A percentile compares a stretch with the other conserved stretches of the same genome.
These are phyloP conservation scores for Stephanodiscus triporus DNA, from an alignment of 108 stramenopile genomes.

Conservation along the genomic window DNA sequence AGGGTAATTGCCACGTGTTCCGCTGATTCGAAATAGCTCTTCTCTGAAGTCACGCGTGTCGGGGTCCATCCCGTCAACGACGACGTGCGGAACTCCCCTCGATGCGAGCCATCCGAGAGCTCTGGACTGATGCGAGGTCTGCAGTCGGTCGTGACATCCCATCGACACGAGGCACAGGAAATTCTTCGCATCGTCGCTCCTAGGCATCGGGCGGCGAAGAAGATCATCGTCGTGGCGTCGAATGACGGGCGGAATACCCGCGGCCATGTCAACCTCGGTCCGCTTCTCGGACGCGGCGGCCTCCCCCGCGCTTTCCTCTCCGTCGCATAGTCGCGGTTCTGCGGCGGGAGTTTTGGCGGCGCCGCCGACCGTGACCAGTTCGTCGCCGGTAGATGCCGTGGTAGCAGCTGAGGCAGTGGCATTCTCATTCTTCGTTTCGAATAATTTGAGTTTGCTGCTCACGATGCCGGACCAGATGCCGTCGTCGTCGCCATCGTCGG, in stretches of 20 bases:
- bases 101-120: constrained; percentile 33
- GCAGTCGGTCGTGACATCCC: constrained; percentile 34
- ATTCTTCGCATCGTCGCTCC: constrained; percentile 26
- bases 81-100: constrained; percentile 37
- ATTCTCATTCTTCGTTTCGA: background rate
- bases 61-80: constrained; percentile 68
- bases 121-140: constrained; percentile 40
- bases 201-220: background rate
- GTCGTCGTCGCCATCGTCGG: background rate
- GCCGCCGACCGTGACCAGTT: background rate
- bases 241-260: background rate
- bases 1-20: constrained; percentile 72
- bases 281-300: background rate
- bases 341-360: background rate
- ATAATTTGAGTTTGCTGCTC: background rate
- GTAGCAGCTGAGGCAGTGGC: background rate
- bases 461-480: background rate
- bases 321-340: background rate
- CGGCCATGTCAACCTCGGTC: background rate
- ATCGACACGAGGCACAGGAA: constrained; percentile 41
- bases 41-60: constrained; percentile 53
- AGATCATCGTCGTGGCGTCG: background rate
- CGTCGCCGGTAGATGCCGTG: background rate
- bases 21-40: constrained; percentile 67
- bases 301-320: background rate